A percentile compares a stretch with the other conserved stretches of the same genome.
Conservation (phyloP, 2,329 filamentous ascomycete genomes). For the Eurotiales sp. region DNA sequence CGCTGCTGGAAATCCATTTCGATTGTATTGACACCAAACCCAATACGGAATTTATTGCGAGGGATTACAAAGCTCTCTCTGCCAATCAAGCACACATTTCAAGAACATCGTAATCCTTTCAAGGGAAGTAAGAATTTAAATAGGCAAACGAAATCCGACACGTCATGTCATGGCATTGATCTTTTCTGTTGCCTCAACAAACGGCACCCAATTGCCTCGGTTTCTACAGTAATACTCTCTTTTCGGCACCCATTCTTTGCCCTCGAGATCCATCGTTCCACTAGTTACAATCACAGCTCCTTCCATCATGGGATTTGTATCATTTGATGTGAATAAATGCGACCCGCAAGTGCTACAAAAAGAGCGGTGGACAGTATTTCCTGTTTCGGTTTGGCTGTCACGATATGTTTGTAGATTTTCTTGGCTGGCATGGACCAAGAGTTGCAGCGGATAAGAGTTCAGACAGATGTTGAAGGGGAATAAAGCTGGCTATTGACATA, state of each 20-base stretch:
- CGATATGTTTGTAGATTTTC: neutral
- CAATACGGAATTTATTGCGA: neutral
- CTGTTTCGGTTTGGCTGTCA: constrained; percentile 3
- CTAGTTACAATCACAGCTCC: neutral
- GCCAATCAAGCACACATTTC: neutral
- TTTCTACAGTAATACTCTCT: constrained; percentile 2
- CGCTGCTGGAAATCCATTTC: neutral
- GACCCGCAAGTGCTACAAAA: constrained; percentile 1
- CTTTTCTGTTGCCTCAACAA: neutral
- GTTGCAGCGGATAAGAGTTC: neutral
- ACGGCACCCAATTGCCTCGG: neutral
- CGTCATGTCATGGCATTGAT: neutral
- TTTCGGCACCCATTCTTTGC: neutral
- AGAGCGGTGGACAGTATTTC: neutral
- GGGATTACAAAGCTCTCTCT: neutral
- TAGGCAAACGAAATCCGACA: neutral
- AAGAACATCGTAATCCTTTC: neutral
- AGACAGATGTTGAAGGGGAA: neutral
- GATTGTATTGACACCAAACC: neutral
- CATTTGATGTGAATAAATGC: constrained; percentile 3
- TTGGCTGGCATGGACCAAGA: neutral
- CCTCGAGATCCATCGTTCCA: neutral
- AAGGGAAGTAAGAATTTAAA: neutral
- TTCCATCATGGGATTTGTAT: neutral
- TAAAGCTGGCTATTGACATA: neutral